Conservation (phyloP, 2,329 filamentous ascomycete genomes). For the Xylariomycetidae sp. region DNA sequence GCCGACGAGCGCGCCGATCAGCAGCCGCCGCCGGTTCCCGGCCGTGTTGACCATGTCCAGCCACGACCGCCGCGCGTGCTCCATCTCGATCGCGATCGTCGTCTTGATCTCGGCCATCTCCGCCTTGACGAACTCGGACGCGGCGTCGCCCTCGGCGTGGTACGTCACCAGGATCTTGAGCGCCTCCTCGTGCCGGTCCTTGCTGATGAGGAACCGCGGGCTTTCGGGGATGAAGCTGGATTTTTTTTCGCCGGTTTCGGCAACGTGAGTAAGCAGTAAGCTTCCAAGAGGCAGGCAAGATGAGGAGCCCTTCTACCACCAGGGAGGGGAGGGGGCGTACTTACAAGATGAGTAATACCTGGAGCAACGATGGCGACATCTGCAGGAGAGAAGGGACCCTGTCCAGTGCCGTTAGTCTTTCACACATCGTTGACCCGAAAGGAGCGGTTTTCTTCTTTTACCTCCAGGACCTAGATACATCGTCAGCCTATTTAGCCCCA, state of each 20-base stretch:
- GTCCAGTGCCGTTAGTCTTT: conserved; percentile 23
- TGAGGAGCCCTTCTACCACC: not conserved
- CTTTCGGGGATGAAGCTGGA: conserved; percentile 26
- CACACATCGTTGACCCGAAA: not conserved
- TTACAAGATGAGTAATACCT: conserved; percentile 35
- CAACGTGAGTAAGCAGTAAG: no score
- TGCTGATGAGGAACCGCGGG: conserved; percentile 25
- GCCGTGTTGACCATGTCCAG: conserved; percentile 44
- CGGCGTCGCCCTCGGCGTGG: conserved; percentile 41
- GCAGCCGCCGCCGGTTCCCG: conserved; percentile 45
- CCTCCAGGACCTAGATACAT: conserved; percentile 25
- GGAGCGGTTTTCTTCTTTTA: conserved; percentile 11
- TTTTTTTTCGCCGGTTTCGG: no score
- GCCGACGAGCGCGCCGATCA: conserved; percentile 45
- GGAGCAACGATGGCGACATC: conserved; percentile 32
- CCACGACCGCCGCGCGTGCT: conserved; percentile 49
- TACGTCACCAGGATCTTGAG: conserved; percentile 28
- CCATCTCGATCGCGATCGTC: conserved; percentile 37
- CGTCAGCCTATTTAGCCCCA: no score
- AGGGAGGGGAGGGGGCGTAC: conserved; percentile 5
- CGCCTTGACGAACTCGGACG: conserved; percentile 39
- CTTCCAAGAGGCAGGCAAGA: no score
- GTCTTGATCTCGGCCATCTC: conserved; percentile 53
- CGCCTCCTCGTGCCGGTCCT: conserved; percentile 27
- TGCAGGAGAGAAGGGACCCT: conserved; percentile 42